A percentile compares a stretch with the other conserved stretches of the same genome.
phyloP scores from a whole-genome alignment of 1,284 basidiomycete genomes.

The Ustilago tritici region DNA sequence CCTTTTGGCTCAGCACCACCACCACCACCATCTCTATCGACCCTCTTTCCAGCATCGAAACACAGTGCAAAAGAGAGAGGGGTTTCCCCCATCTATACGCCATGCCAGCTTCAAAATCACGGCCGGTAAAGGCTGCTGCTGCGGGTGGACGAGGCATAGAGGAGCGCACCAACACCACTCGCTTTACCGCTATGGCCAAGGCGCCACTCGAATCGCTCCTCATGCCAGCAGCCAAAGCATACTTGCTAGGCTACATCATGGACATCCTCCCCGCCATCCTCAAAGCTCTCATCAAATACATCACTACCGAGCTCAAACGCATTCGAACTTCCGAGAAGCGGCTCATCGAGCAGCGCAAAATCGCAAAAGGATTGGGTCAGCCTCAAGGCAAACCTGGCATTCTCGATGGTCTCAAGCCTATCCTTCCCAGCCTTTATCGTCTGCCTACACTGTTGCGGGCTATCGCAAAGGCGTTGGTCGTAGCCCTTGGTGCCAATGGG shows the following conservation, averaged over 20 bases:
- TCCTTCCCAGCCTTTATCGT: slow-evolving; percentile 33
- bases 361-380: slow-evolving; percentile 26
- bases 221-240: slow-evolving; percentile 58
- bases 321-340: slow-evolving; percentile 41
- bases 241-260: slow-evolving; percentile 58
- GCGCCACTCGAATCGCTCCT: slow-evolving; percentile 46
- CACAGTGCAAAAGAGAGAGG: not conserved
- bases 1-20: not conserved
- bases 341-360: slow-evolving; percentile 34
- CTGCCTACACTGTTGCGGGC: slow-evolving; percentile 29
- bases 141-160: slow-evolving; percentile 4
- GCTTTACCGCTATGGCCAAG: slow-evolving; percentile 5
- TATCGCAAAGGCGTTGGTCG: slow-evolving; percentile 35
- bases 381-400: slow-evolving; percentile 13
- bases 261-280: slow-evolving; percentile 62
- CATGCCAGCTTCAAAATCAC: slow-evolving; percentile 10
- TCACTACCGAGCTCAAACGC: slow-evolving; percentile 42
- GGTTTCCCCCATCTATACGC: slow-evolving; percentile 1
- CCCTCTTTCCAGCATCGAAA: not conserved
- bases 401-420: slow-evolving; percentile 19
- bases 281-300: slow-evolving; percentile 56
- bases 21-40: not conserved
- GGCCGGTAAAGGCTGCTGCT: slow-evolving; percentile 8
- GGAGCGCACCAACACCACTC: not conserved
- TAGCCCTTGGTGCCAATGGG: slow-evolving; percentile 45